phyloP scores from a whole-genome alignment of 345 rosid genomes.

The Adansonia digitata region DNA sequence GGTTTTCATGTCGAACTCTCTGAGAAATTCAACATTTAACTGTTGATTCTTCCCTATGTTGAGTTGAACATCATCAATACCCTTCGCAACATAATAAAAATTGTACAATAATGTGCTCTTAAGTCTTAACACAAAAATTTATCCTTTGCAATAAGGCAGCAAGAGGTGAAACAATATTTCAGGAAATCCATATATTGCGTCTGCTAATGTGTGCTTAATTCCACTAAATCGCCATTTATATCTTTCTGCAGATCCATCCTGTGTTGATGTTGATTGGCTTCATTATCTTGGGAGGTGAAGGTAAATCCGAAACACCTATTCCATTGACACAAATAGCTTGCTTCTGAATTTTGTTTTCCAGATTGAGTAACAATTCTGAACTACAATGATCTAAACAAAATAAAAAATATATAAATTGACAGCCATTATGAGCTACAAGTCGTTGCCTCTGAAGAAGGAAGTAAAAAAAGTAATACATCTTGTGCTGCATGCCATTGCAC shows the following conservation, averaged over 20 bases:
- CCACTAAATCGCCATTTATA: neutral
- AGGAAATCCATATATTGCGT: neutral
- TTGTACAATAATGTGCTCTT: neutral
- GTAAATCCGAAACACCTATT: constrained; percentile 35
- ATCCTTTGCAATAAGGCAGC: neutral
- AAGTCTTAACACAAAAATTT: neutral
- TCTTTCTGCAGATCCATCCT: constrained; percentile 65
- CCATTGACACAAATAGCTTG: neutral
- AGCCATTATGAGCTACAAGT: constrained; percentile 80
- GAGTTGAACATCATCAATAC: neutral
- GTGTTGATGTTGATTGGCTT: constrained; percentile 90
- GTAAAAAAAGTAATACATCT: constrained; percentile 78
- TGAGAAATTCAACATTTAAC: too few species aligned
- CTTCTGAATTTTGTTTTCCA: neutral
- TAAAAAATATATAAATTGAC: constrained; percentile 10
- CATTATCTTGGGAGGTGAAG: constrained; percentile 89
- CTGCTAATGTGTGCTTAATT: too few species aligned
- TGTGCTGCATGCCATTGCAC: constrained; percentile 77
- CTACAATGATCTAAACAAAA: neutral
- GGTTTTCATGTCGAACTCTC: too few species aligned
- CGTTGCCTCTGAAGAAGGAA: constrained; percentile 61
- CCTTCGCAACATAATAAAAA: neutral
- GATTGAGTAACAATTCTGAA: neutral
- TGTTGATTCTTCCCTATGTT: neutral
- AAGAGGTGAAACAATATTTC: neutral